Base-by-base conservation (phyloP, 2,329 filamentous ascomycete species). In the Tolypocladium pustulatum region DNA sequence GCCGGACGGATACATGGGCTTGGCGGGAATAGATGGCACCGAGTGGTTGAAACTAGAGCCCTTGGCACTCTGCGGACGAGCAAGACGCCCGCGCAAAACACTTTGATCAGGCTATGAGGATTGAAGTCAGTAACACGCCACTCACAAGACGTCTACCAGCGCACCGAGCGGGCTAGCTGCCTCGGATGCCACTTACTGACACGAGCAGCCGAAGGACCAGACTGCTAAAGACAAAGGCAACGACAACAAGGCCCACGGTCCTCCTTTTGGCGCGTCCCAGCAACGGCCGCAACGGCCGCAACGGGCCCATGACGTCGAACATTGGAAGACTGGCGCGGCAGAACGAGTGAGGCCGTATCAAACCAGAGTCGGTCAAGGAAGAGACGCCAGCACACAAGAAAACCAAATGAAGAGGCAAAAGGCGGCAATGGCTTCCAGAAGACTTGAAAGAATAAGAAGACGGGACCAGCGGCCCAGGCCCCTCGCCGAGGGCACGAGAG, bases 181-280 rank as follows among this genome's bases (percentile, higher is more conserved):
- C n/a, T n/a, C n/a, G 22, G 10, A 7, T 17, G 41, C 12, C 25
- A 49, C 46, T 62, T 49, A 64, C 62, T 51, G 53, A 53, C 8
- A 59, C 49, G 2, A 62, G 22, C 1, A 61, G 34, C n/a, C 38
- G 15, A 7, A 64, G 49, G 8, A 58, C 32, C 2, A 65, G n/a
- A 22, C 58, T 60, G 34, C 58, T 59, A 27, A 64, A 59, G 6
- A 63, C 34, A 30, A 63, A 61, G 20, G 57, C 57, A 3, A 57
- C 37, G 20, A 22, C 37, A 4, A 61, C 55, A 8, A 59, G 30
- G 22, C 36, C 30, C 40, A 54, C 13, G n/a, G 57, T 43, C 12
- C 61, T 52, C 46, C 61, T 53, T 3, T 30, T 10, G 43, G 38
- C 40, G 38, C 38, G 43, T 41, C 30, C 20, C 22, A 41, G 38